Evolutionary conservation across 1,139 yeast species (phyloP).

Genomic region (Geotrichum europaeum): DNA sequence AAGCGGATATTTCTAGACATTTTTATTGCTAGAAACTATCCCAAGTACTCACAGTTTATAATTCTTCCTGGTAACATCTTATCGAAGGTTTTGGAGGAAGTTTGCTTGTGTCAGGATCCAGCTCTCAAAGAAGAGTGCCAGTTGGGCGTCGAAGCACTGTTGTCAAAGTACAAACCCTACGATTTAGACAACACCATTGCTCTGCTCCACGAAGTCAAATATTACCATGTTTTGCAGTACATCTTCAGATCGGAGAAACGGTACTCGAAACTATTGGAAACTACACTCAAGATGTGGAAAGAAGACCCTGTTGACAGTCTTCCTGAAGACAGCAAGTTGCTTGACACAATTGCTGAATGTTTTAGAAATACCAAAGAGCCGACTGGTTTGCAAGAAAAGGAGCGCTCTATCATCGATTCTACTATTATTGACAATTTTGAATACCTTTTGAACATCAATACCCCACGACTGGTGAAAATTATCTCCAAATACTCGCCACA

Average conservation of each 20-base stretch:
- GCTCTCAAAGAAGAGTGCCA: conserved; percentile 56
- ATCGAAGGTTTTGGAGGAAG: conserved; percentile 42
- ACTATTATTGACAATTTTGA: conserved; percentile 23
- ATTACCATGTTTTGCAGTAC: conserved; percentile 51
- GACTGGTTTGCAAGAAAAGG: conserved; percentile 19
- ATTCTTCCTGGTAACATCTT: conserved; percentile 57
- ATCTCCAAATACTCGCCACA: conserved; percentile 23
- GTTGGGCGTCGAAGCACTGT: conserved; percentile 60
- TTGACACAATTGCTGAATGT: conserved; percentile 30
- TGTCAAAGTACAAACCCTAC: conserved; percentile 56
- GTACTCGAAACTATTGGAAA: conserved; percentile 46
- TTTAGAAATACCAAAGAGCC: conserved; percentile 20
- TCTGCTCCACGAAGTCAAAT: conserved; percentile 49
- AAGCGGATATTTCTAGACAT: conserved; percentile 44
- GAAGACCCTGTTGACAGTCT: conserved; percentile 18
- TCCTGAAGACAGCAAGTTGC: conserved; percentile 21
- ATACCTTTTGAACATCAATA: conserved; percentile 20
- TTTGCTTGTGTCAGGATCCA: conserved; percentile 44
- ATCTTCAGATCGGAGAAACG: conserved; percentile 51
- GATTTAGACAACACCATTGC: conserved; percentile 44
- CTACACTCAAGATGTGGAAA: conserved; percentile 34
- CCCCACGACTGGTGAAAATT: conserved; percentile 22
- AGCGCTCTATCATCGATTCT: conserved; percentile 22
- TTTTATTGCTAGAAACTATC: conserved; percentile 67
- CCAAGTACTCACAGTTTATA: conserved; percentile 75